These are phyloP conservation scores for Fragaria nilgerrensis DNA, from an alignment of 306 rosid species.

Conservation along the genomic window DNA sequence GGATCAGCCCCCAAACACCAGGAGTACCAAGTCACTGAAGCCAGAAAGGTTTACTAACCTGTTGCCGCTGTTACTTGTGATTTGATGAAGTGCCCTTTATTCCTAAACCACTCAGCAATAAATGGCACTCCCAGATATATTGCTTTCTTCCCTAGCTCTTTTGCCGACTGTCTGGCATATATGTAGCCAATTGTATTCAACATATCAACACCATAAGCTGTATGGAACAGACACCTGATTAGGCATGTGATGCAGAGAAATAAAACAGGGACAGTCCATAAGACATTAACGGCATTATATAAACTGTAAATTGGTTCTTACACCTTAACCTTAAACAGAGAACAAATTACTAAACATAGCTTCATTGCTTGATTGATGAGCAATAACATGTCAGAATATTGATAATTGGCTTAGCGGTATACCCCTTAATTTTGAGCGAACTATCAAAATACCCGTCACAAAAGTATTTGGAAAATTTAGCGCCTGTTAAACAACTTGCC, in stretches of 20 bases:
- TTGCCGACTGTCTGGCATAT: slow-evolving; percentile 91
- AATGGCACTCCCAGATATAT: slow-evolving; percentile 93
- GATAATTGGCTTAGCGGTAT: neutral
- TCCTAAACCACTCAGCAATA: slow-evolving; percentile 97
- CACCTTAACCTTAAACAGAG: neutral
- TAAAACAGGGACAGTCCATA: neutral
- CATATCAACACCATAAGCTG: slow-evolving; percentile 97
- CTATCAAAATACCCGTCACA: neutral
- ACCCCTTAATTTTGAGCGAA: neutral
- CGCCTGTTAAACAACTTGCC: neutral
- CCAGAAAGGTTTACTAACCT: slow-evolving; percentile 48
- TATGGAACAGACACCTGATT: slow-evolving; percentile 23
- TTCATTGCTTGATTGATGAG: neutral
- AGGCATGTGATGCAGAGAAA: neutral
- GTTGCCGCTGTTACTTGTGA: slow-evolving; percentile 99
- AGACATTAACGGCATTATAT: neutral
- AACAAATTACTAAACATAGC: neutral
- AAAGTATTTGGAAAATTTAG: neutral
- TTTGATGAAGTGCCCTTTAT: slow-evolving; percentile 95
- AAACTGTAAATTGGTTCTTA: neutral
- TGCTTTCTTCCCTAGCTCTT: slow-evolving; percentile 98
- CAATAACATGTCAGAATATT: neutral
- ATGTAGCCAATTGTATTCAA: slow-evolving; percentile 95
- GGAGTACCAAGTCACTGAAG: slow-evolving; percentile 10
- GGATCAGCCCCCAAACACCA: neutral